These are phyloP conservation scores for Agrostemma githago DNA, from an alignment of 148 eudicot species.

Conservation along the genomic window DNA sequence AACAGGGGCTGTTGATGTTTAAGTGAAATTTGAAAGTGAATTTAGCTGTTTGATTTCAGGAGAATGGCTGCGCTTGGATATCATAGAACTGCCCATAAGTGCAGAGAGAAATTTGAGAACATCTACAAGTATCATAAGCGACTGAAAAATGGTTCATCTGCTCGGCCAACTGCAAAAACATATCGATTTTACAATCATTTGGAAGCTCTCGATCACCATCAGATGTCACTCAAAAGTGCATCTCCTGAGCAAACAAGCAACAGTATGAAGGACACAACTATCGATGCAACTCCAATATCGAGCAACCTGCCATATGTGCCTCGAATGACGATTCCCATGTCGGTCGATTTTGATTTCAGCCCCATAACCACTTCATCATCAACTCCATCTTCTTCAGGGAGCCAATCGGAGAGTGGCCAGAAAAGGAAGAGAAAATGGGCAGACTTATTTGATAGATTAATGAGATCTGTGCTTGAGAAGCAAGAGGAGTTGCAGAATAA, in stretches of 20 bases:
- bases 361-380: constrained; percentile 51
- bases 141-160: constrained; percentile 49
- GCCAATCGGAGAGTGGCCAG: constrained; percentile 37
- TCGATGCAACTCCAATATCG: constrained; percentile 17
- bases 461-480: constrained; percentile 62
- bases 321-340: constrained; percentile 33
- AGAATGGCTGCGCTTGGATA: constrained; percentile 71
- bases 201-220: constrained; percentile 50
- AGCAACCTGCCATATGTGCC: constrained; percentile 26
- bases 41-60: constrained; percentile 37
- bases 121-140: constrained; percentile 75
- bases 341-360: constrained; percentile 27
- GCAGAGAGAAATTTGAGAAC: constrained; percentile 94
- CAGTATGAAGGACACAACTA: constrained; percentile 26
- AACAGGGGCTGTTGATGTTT: neutral
- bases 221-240: constrained; percentile 32
- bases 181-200: constrained; percentile 69
- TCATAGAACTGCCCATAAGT: constrained; percentile 69
- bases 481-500: constrained; percentile 68
- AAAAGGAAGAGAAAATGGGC: constrained; percentile 59
- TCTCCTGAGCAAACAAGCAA: constrained; percentile 20
- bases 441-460: constrained; percentile 41
- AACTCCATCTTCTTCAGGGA: constrained; percentile 50
- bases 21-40: neutral
- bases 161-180: constrained; percentile 43